Percentiles rank a stretch among this genome's conserved stretches.
Conservation (phyloP, 2,329 filamentous ascomycete genomes). For the Sporothrix protearum region DNA sequence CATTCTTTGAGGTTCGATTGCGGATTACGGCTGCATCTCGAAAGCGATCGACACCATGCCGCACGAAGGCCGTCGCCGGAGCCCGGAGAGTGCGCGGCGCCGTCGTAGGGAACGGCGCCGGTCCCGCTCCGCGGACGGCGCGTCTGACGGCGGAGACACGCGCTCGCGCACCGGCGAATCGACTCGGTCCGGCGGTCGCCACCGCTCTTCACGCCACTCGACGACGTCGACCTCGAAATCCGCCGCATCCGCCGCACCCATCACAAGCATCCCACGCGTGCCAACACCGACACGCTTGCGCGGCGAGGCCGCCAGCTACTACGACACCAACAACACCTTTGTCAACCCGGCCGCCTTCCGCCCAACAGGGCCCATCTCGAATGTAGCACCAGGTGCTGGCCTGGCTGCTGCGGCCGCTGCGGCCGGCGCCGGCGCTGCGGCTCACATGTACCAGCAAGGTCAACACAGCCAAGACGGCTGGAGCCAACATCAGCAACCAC, state of each 20-base stretch:
- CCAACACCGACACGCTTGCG: not conserved
- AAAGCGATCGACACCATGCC: constrained; percentile 41
- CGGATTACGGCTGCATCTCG: too few species aligned
- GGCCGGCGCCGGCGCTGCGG: not conserved
- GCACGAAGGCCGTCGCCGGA: constrained; percentile 54
- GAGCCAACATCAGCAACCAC: constrained; percentile 27
- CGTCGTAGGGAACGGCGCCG: constrained; percentile 41
- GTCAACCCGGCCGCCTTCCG: not conserved
- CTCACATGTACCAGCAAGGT: constrained; percentile 27
- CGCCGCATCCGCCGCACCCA: not conserved
- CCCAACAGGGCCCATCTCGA: constrained; percentile 19
- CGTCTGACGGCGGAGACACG: constrained; percentile 19
- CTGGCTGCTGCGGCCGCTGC: not conserved
- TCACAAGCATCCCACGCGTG: not conserved
- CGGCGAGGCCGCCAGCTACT: constrained; percentile 25
- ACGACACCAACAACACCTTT: constrained; percentile 21
- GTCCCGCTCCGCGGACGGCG: constrained; percentile 42
- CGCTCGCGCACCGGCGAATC: not conserved
- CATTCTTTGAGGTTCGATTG: not conserved
- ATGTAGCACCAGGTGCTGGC: constrained; percentile 15
- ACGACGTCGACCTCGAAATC: not conserved
- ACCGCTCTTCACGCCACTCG: not conserved
- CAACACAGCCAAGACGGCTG: constrained; percentile 25
- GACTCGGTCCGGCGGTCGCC: not conserved
- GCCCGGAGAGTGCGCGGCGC: constrained; percentile 53